Evolutionary conservation across 2,329 filamentous ascomycete genomes (phyloP), one percentile per base, ranked within the genome.

Genomic region (Ascochyta rabiei): DNA sequence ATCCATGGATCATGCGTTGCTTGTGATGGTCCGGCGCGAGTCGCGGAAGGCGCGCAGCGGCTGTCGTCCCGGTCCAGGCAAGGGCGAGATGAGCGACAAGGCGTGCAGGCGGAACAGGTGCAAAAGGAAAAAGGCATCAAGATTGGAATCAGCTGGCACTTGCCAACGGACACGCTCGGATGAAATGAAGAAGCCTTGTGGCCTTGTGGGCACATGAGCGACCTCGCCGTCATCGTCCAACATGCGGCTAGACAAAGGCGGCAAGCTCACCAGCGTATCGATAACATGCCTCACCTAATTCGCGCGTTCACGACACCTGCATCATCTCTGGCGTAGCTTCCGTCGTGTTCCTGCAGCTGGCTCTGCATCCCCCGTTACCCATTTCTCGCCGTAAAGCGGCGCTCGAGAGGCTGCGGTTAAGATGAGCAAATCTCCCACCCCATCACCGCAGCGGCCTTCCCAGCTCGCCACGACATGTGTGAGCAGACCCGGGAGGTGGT

Each of bases 31-130:
- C 19, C 35, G 60, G 57, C 46, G 56, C 57, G 57, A 60, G 58
- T 57, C 57, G 63, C 61, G 62, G 64, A 56, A 65, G 59, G 42
- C 48, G 57, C 59, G 56, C 55, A 41, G 53, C 62, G 53, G 53
- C 45, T 35, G 30, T 37, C 19, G 43, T 46, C 39, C 55, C 38
- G 47, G 19, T 47, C 26, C 21, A 49, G 35, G 39, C 28, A 50
- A 44, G 40, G 41, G 41, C 24, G 48, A 40, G 24, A 46, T 42
- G 41, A 42, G 23, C 12, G 26, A n/a, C 41, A 50, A 35, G 35
- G 34, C 35, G 33, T 18, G 30, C 46, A 41, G 37, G 37, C 37
- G 42, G 38, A 41, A 37, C 52, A 50, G 50, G 53, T 56, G 53
- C 43, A 49, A 49, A 16, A 23, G 42, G 13, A n/a, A 31, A 19